Base-by-base conservation (phyloP, 108 stramenopile genomes). In the Skeletonema costatum region DNA sequence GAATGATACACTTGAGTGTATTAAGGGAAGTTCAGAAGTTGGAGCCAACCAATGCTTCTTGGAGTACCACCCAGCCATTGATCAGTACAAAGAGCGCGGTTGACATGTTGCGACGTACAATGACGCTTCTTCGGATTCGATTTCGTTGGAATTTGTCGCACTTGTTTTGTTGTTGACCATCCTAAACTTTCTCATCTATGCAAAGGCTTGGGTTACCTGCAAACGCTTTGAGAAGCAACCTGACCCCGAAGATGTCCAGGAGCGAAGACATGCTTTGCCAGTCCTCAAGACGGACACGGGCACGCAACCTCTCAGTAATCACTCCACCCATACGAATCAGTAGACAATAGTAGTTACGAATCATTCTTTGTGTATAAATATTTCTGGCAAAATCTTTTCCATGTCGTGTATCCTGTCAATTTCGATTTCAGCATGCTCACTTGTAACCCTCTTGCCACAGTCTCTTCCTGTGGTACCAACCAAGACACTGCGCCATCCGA, bases 361-460 rank as follows among this genome's bases (percentile, higher is more conserved):
- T 41, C 39, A 41, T 10, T 41, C 10, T 12, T 51, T 51, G 19
- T 51, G 50, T 4, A 19, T 51, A 25, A 90, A 90, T 10, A 90
- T 39, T 60, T 90, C 89, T 8, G 89, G 89, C 32, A 78, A 48
- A 9, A 86, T 77, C n/a, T 64, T 64, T 25, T 44, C 62, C 17
- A 90, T 48, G 3, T 90, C 76, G 66, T 90, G 87, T 63, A 90
- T 90, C 10, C 70, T 64, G 53, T 87, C 85, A 46, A 90, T 75
- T 73, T 90, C 87, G 11, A 70, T 60, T 51, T 90, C 89, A 17
- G 89, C 86, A 68, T 90, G 72, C 38, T 84, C 85, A 32, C 82
- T 68, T 10, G 77, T 50, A n/a, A 90, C 73, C 19, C 74, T 42
- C 6, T 60, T 65, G 1, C 86, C 87, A 53, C 65, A 73, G 75